Evolutionary conservation across 2,329 filamentous ascomycete genomes (phyloP).

Genomic region (Bipolaris oryzae): DNA sequence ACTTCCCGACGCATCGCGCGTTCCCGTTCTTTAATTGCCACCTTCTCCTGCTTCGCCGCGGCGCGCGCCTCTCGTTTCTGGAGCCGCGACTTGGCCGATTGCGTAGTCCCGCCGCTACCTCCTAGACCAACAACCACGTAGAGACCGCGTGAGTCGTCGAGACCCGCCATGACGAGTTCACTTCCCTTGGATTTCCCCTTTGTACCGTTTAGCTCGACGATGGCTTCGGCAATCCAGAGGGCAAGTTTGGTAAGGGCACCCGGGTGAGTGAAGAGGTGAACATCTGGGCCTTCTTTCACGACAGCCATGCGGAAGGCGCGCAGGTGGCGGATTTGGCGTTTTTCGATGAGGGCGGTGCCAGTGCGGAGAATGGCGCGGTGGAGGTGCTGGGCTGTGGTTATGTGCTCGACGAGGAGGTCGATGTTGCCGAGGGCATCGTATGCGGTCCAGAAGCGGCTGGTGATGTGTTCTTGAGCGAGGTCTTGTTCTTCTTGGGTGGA

Average conservation of each 20-base stretch:
- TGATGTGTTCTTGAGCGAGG: constrained; percentile 53
- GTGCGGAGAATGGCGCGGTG: constrained; percentile 93
- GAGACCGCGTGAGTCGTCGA: constrained; percentile 84
- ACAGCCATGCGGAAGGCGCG: constrained; percentile 93
- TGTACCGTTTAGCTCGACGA: constrained; percentile 80
- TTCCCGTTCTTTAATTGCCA: constrained; percentile 64
- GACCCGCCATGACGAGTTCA: constrained; percentile 85
- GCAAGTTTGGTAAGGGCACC: constrained; percentile 92
- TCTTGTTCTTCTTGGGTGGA: constrained; percentile 32
- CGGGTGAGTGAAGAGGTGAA: constrained; percentile 88
- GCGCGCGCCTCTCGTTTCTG: constrained; percentile 70
- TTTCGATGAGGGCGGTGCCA: constrained; percentile 87
- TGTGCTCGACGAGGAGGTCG: constrained; percentile 73
- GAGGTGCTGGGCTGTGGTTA: constrained; percentile 85
- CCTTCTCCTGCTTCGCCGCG: constrained; percentile 57
- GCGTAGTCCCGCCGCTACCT: constrained; percentile 78
- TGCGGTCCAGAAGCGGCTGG: constrained; percentile 63
- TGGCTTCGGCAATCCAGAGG: constrained; percentile 90
- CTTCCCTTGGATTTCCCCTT: constrained; percentile 73
- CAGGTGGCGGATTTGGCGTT: constrained; percentile 90
- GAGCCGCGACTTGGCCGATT: constrained; percentile 63
- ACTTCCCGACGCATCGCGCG: constrained; percentile 64
- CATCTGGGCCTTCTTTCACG: constrained; percentile 92
- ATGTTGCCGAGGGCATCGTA: constrained; percentile 64
- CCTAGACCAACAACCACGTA: constrained; percentile 95